These are phyloP conservation scores for Boletus tomentosulus DNA, from an alignment of 768 basidiomycete genomes.

Conservation along the genomic window DNA sequence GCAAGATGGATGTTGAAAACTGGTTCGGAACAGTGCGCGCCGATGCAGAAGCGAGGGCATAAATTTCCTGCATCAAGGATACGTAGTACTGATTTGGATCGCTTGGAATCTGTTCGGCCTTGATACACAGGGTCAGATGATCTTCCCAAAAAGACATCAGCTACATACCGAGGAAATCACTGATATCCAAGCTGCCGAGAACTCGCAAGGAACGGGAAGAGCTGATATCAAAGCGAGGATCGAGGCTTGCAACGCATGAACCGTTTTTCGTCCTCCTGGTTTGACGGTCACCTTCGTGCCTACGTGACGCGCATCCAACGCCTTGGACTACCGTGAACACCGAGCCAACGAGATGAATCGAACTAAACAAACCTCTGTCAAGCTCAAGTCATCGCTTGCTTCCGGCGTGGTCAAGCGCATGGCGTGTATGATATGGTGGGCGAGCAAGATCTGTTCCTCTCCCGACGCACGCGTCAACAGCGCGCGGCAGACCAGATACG, in stretches of 20 bases:
- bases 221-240: constrained; percentile 47
- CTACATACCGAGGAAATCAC: constrained; percentile 32
- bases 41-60: constrained; percentile 60
- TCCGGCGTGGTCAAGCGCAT: constrained; percentile 46
- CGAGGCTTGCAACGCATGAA: constrained; percentile 54
- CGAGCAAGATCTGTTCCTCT: constrained; percentile 54
- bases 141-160: not conserved
- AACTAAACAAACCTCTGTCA: constrained; percentile 28
- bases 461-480: constrained; percentile 55
- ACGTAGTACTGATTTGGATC: constrained; percentile 43
- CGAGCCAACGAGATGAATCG: not conserved
- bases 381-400: constrained; percentile 35
- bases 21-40: constrained; percentile 36
- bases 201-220: constrained; percentile 43
- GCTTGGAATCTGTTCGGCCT: constrained; percentile 6
- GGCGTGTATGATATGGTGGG: constrained; percentile 41
- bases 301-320: constrained; percentile 41
- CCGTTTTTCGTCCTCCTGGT: constrained; percentile 54
- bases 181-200: constrained; percentile 46
- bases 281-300: constrained; percentile 52
- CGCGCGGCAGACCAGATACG: constrained; percentile 59
- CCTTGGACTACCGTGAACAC: constrained; percentile 31
- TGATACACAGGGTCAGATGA: constrained; percentile 7
- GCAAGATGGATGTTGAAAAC: constrained; percentile 56
- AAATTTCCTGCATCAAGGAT: constrained; percentile 59